Base-by-base conservation (phyloP, 2,329 filamentous ascomycete species). In the Ophiostoma novo-ulmi region DNA sequence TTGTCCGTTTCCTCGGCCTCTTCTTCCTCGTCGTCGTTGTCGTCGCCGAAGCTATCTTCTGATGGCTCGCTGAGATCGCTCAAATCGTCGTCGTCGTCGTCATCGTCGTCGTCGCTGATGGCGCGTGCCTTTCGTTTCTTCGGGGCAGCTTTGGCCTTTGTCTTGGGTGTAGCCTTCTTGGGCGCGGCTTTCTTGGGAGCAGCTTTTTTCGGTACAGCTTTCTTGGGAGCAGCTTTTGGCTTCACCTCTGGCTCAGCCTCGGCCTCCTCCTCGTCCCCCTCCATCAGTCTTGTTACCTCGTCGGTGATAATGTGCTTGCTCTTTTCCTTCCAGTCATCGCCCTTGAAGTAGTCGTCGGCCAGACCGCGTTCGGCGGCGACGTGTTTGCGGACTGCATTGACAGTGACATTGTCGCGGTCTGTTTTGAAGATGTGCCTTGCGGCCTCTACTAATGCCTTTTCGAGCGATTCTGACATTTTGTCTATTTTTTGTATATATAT, bases 301-400 rank as follows among this genome's bases (percentile, higher is more conserved):
- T 79, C 78, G 69, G 84, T 84, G 73, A 89, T 87, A n/a, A 88
- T 75, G 0, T 77, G 76, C 75, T 89, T 89, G 77, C 86, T 89
- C 74, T 81, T 83, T 5, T 79, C 77, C 76, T 89, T 89, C 88
- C 88, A 89, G 20, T 83, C 78, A 0, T 73, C 78, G 63, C 1
- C 76, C 73, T 17, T 79, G 0, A 86, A 78, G 63, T 83, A 78
- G 39, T 83, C 78, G 72, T 87, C 85, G 1, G 82, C 83, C 64
- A 79, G 80, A 72, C 84, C 63, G 63, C 63, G 63, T 17, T 65
- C 36, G 63, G 63, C 63, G 20, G 36, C 63, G 10, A 65, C 63
- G 36, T 65, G 63, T 26, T 65, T 82, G 70, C 88, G 86, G 70
- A 88, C 82, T 68, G 80, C 81, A 74, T 88, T 88, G 72, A 89